phyloP scores from a whole-genome alignment of 805 yeast genomes.

The Wickerhamiella australiensis region DNA sequence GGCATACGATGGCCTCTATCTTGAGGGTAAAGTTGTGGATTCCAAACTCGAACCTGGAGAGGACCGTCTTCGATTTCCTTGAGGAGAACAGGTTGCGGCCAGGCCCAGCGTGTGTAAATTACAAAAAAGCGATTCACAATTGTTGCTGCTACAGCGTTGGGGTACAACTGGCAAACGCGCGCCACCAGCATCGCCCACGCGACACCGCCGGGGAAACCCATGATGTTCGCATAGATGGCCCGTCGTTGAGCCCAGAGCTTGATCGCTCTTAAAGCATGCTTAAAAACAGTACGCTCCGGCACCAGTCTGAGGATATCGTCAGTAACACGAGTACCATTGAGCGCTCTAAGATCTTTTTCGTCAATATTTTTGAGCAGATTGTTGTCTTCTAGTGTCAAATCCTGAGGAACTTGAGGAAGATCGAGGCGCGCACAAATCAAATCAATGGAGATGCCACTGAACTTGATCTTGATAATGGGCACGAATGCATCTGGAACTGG shows the following conservation, averaged over 20 bases:
- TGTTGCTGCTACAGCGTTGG: conserved; percentile 88
- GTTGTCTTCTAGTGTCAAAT: conserved; percentile 69
- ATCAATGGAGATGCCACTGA: conserved; percentile 88
- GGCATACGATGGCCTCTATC: conserved; percentile 94
- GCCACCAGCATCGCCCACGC: conserved; percentile 99
- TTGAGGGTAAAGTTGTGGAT: conserved; percentile 78
- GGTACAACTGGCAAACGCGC: conserved; percentile 89
- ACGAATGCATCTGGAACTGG: conserved; percentile 95
- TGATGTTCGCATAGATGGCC: conserved; percentile 86
- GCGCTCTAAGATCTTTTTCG: conserved; percentile 76
- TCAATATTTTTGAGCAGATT: conserved; percentile 76
- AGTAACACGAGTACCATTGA: conserved; percentile 95
- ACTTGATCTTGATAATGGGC: conserved; percentile 86
- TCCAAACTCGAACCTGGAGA: conserved; percentile 91
- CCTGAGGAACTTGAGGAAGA: conserved; percentile 67
- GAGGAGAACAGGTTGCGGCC: conserved; percentile 96
- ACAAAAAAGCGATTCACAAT: conserved; percentile 82
- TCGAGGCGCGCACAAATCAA: conserved; percentile 74
- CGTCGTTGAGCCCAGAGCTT: conserved; percentile 95
- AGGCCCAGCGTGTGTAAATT: conserved; percentile 79
- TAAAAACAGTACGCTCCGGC: conserved; percentile 86
- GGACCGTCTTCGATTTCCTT: conserved; percentile 97
- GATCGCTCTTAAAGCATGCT: conserved; percentile 82
- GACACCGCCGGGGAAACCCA: conserved; percentile 98
- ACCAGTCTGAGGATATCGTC: conserved; percentile 84